These are phyloP conservation scores for Metarhizium rileyi DNA, from an alignment of 2,329 filamentous ascomycete genomes.

Conservation along the genomic window DNA sequence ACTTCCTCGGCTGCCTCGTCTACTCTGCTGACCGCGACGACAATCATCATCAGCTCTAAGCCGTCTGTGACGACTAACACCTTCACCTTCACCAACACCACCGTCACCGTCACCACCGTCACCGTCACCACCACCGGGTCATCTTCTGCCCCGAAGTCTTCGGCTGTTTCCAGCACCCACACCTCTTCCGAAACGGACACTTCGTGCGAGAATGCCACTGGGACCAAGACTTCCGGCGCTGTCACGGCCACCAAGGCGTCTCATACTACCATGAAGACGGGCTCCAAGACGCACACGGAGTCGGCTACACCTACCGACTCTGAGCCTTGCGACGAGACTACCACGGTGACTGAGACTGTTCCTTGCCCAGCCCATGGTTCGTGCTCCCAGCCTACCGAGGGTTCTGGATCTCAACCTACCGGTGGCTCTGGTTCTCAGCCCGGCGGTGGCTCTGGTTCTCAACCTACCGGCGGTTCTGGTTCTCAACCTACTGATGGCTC, in stretches of 20 bases:
- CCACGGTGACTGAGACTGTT: not conserved
- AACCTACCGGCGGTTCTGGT: not conserved
- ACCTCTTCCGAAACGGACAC: not conserved
- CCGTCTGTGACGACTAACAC: too few species aligned
- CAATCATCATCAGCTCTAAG: too few species aligned
- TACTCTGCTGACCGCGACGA: too few species aligned
- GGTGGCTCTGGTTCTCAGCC: not conserved
- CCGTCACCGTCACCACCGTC: not conserved
- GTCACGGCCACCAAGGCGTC: not conserved
- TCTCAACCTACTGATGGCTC: not conserved
- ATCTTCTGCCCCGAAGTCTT: not conserved
- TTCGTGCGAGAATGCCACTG: not conserved
- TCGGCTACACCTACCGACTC: not conserved
- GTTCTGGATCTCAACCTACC: not conserved
- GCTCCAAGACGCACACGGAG: not conserved
- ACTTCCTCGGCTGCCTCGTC: not conserved
- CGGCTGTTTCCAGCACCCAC: not conserved
- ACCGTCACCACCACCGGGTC: not conserved
- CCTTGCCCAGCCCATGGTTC: not conserved
- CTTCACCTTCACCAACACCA: too few species aligned
- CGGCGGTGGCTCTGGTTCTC: not conserved
- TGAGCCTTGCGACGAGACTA: not conserved
- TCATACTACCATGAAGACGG: not conserved
- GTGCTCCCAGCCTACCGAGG: too few species aligned
- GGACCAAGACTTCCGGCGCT: not conserved